These are phyloP conservation scores for Vitis hybrid DNA, from an alignment of 177 flowering plant genomes.

Conservation along the genomic window DNA sequence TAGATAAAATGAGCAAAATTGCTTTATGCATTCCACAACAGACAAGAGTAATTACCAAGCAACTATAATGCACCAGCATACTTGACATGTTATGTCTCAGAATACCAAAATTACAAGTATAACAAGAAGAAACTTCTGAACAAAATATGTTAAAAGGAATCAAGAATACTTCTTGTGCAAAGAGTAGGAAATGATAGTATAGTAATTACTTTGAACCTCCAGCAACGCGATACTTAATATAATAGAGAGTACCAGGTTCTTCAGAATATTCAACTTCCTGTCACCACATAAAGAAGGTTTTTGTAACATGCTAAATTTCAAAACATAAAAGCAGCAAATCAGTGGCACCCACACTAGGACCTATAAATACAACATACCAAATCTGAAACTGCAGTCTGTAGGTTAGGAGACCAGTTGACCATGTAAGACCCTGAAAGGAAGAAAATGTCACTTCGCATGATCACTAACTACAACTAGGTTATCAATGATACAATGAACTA, in stretches of 20 bases:
- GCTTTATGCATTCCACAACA: no score
- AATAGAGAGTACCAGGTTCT: constrained; percentile 79
- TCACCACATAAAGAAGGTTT: constrained; percentile 7
- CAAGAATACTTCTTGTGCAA: not conserved
- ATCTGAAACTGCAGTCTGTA: no score
- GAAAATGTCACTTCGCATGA: no score
- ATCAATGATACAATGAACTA: no score
- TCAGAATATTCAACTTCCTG: constrained; percentile 98
- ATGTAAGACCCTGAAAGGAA: no score
- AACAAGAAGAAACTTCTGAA: not conserved
- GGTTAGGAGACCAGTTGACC: no score
- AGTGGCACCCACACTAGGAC: not conserved
- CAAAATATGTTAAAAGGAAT: not conserved
- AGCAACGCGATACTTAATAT: constrained; percentile 94
- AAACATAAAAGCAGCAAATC: constrained; percentile 6
- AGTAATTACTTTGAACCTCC: constrained; percentile 79
- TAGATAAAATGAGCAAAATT: no score
- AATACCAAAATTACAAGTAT: not conserved
- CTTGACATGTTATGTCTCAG: no score
- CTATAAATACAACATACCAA: no score
- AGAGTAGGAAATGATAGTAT: not conserved
- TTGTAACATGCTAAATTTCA: not conserved
- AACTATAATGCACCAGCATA: no score
- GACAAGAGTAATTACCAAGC: no score
- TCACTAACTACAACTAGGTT: no score